A percentile compares a stretch with the other conserved stretches of the same genome.
phyloP scores from a whole-genome alignment of 768 basidiomycete genomes.

The Tricholoma terreum region DNA sequence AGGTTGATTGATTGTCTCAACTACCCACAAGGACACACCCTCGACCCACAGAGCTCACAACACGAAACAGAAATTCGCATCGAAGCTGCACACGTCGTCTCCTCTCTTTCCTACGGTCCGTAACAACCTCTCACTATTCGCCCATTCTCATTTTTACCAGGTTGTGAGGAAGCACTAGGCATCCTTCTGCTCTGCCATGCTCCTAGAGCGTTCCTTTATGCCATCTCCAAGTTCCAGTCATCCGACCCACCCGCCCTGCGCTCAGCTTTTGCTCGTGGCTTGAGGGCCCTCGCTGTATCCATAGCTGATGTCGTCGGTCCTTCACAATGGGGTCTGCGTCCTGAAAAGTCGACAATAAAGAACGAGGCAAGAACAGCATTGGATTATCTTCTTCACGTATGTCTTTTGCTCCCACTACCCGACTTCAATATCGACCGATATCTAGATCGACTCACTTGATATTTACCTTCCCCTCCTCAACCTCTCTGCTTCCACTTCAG shows the following conservation, averaged over 20 bases:
- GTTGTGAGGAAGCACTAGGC: slow-evolving; percentile 58
- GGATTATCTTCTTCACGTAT: slow-evolving; percentile 19
- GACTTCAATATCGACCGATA: neutral
- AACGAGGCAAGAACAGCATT: slow-evolving; percentile 56
- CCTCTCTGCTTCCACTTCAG: slow-evolving; percentile 30
- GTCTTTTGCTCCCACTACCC: neutral
- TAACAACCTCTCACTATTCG: neutral
- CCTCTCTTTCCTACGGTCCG: slow-evolving; percentile 71
- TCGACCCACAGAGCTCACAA: slow-evolving; percentile 32
- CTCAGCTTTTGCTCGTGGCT: slow-evolving; percentile 59
- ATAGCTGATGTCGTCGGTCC: slow-evolving; percentile 70
- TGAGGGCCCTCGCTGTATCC: slow-evolving; percentile 56
- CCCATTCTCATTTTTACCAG: slow-evolving; percentile 25
- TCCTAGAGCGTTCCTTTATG: slow-evolving; percentile 57
- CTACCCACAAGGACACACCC: slow-evolving; percentile 23
- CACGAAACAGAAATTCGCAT: slow-evolving; percentile 50
- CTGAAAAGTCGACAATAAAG: slow-evolving; percentile 40
- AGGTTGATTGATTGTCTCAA: slow-evolving; percentile 67
- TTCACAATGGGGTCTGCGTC: slow-evolving; percentile 59
- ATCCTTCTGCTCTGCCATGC: slow-evolving; percentile 58
- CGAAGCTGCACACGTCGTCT: slow-evolving; percentile 73
- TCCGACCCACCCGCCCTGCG: slow-evolving; percentile 40
- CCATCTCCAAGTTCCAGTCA: slow-evolving; percentile 48
- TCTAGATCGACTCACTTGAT: slow-evolving; percentile 59
- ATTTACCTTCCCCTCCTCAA: slow-evolving; percentile 62